Percentiles rank a stretch among this genome's conserved stretches.
Conservation (phyloP, 2,329 filamentous ascomycete species). For the Venturia nashicola region DNA sequence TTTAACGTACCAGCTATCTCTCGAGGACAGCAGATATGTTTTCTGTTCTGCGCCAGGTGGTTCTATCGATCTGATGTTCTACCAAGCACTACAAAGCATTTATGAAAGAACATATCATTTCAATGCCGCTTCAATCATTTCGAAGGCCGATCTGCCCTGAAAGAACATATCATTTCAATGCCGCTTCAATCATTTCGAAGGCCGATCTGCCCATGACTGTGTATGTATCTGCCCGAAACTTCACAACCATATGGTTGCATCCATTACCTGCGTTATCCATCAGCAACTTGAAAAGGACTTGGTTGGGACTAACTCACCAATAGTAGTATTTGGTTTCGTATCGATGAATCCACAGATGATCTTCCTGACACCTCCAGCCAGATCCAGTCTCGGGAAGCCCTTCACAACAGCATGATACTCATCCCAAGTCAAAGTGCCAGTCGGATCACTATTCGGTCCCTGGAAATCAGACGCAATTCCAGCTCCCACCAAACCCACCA, state of each 20-base stretch:
- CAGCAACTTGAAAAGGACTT: neutral
- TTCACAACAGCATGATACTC: constrained; percentile 23
- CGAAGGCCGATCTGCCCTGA: neutral
- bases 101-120: neutral
- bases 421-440: constrained; percentile 17
- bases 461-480: constrained; percentile 30
- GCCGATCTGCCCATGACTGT: neutral
- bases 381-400: constrained; percentile 23
- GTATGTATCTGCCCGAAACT: neutral
- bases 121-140: neutral
- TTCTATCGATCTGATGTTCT: too few relatives aligned
- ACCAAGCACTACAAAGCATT: too few relatives aligned
- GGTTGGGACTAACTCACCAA: neutral
- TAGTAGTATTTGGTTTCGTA: constrained; percentile 28
- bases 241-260: neutral
- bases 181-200: neutral
- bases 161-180: neutral
- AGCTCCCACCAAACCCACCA: constrained; percentile 23
- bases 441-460: constrained; percentile 23
- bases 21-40: too few relatives aligned
- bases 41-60: too few relatives aligned
- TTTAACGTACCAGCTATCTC: too few relatives aligned
- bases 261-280: neutral
- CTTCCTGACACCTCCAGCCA: constrained; percentile 23
- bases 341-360: constrained; percentile 27